Conservation (phyloP, 2,329 filamentous ascomycete genomes). For the Nemania sp. region DNA sequence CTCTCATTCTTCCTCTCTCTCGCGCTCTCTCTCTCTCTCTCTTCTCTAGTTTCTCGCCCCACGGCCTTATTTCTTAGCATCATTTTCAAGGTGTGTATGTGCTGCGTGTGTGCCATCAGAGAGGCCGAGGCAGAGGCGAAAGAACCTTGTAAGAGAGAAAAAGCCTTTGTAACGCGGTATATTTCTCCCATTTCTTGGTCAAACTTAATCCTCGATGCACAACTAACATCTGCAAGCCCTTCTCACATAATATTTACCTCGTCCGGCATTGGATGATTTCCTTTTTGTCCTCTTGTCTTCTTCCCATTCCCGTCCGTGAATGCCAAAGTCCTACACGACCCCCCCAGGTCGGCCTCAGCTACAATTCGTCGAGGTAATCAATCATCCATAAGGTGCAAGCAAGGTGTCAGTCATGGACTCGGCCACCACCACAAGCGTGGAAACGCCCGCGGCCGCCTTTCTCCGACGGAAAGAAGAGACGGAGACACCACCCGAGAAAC, state of each 20-base stretch:
- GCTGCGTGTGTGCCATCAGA: background rate
- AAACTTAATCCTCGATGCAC: constrained; percentile 7
- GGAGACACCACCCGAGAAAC: constrained; percentile 4
- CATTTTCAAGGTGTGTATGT: background rate
- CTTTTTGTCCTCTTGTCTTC: background rate
- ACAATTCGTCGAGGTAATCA: background rate
- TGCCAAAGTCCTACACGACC: constrained; percentile 1
- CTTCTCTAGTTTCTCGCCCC: background rate
- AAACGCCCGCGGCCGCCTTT: constrained; percentile 32
- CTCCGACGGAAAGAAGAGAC: constrained; percentile 32
- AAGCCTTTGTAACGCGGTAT: background rate
- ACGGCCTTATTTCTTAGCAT: background rate
- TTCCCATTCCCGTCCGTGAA: background rate
- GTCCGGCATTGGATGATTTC: background rate
- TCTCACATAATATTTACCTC: constrained; percentile 7
- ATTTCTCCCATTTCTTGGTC: background rate
- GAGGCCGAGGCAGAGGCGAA: background rate
- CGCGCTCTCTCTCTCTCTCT: no score
- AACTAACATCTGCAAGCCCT: constrained; percentile 4
- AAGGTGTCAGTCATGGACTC: constrained; percentile 45
- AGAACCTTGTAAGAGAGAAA: background rate
- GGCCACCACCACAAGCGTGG: constrained; percentile 46
- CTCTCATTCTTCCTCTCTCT: no score
- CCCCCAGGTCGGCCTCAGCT: background rate
- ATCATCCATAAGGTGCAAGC: background rate